A percentile compares a stretch with the other conserved stretches of the same genome.
These are phyloP conservation scores for Agapanthus africanus DNA, from an alignment of 106 monocot species.

Conservation along the genomic window DNA sequence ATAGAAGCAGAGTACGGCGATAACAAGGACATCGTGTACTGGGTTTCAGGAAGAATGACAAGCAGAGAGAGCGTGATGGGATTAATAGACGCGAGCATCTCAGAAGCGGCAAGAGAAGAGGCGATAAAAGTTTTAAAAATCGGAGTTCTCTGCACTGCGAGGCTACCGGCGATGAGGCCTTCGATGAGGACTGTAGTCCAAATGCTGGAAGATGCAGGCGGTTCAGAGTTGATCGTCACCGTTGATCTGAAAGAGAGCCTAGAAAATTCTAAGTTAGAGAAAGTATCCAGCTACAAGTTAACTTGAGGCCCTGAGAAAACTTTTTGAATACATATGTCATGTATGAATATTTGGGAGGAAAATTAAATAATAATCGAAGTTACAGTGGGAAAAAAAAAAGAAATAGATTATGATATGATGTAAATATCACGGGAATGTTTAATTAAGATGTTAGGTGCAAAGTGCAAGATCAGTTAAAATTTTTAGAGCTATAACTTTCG, in stretches of 20 bases:
- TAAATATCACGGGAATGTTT: too few relatives aligned
- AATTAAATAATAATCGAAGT: too few relatives aligned
- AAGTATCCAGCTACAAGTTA: slow-evolving; percentile 1
- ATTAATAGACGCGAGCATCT: slow-evolving; percentile 28
- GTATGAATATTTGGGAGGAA: too few relatives aligned
- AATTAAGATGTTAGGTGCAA: too few relatives aligned
- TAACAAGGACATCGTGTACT: slow-evolving; percentile 46
- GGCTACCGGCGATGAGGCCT: slow-evolving; percentile 51
- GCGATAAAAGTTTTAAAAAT: slow-evolving; percentile 52
- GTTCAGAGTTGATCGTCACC: slow-evolving; percentile 22
- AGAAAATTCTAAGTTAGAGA: not conserved
- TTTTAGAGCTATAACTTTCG: too few relatives aligned
- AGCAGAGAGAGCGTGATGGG: slow-evolving; percentile 23
- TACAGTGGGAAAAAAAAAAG: too few relatives aligned
- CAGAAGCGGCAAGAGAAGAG: slow-evolving; percentile 53
- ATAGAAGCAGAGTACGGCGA: slow-evolving; percentile 42
- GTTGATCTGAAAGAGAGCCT: not conserved
- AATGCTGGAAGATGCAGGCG: slow-evolving; percentile 59
- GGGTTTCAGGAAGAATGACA: slow-evolving; percentile 26
- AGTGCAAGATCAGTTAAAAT: too few relatives aligned
- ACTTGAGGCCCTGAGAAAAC: too few relatives aligned
- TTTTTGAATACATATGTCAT: too few relatives aligned
- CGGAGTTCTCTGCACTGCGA: slow-evolving; percentile 66
- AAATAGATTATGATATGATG: too few relatives aligned
- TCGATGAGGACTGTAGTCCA: slow-evolving; percentile 34